Evolutionary conservation across 164 flowering plant species (phyloP).

Genomic region (Protea cynaroides): DNA sequence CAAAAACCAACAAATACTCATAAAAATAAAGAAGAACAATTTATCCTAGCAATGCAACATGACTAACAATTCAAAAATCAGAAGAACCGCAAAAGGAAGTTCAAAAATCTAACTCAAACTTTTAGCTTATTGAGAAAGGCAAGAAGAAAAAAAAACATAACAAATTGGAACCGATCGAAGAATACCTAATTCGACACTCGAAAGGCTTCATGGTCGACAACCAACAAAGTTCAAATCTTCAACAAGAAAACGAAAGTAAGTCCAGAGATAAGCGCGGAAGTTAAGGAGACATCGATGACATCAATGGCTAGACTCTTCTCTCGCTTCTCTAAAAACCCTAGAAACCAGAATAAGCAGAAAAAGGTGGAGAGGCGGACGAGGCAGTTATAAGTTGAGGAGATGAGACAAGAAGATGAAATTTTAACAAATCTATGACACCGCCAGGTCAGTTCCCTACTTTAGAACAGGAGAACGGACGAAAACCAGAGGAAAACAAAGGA

Average conservation of each 20-base stretch:
- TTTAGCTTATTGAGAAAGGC: background rate
- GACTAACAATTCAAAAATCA: background rate
- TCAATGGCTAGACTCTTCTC: background rate
- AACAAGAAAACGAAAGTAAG: background rate
- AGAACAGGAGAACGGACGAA: conserved; percentile 3
- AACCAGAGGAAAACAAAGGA: conserved; percentile 2
- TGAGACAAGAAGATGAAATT: conserved; percentile 22
- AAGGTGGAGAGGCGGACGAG: background rate
- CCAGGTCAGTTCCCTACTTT: conserved; percentile 22
- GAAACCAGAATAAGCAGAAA: conserved; percentile 1
- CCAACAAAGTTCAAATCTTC: conserved; percentile 1
- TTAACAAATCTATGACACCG: no score
- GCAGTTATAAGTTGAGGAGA: background rate
- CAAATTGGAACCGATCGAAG: conserved; percentile 1
- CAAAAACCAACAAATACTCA: conserved; percentile 4
- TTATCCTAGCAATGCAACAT: background rate
- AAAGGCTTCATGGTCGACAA: conserved; percentile 5
- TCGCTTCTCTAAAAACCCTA: conserved; percentile 17
- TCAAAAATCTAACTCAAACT: background rate
- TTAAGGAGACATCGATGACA: background rate
- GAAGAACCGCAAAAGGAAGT: background rate
- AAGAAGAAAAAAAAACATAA: background rate
- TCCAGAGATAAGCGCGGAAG: conserved; percentile 4
- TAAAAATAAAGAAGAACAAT: background rate
- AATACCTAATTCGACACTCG: conserved; percentile 19